These are phyloP conservation scores for Chloranthus sessilifolius DNA, from an alignment of 164 flowering plant species.

Conservation along the genomic window DNA sequence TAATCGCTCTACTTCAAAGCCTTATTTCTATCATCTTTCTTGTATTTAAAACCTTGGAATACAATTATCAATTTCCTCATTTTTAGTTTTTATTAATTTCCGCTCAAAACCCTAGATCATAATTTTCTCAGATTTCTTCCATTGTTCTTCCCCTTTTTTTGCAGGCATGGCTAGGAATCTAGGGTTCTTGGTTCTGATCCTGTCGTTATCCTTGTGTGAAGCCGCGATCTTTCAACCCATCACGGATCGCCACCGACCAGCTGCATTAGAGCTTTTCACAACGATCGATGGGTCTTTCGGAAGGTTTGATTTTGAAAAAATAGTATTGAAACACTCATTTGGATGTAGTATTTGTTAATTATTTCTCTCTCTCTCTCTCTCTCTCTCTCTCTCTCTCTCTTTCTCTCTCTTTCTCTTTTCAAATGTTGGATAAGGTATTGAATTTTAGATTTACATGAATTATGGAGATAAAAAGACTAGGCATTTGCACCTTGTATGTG, in stretches of 20 bases:
- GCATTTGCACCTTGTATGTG: no score
- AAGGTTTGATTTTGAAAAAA: slow-evolving; percentile 52
- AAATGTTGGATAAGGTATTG: neutral
- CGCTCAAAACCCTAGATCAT: no score
- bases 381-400: neutral
- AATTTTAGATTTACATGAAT: no score
- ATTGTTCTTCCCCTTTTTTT: slow-evolving; percentile 4
- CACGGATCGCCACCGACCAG: slow-evolving; percentile 75
- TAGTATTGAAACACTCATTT: no score
- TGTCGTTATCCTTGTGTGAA: slow-evolving; percentile 33
- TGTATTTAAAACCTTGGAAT: no score
- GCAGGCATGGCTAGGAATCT: slow-evolving; percentile 56
- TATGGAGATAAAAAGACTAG: no score
- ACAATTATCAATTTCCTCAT: neutral
- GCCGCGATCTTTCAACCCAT: slow-evolving; percentile 62
- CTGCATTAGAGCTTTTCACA: slow-evolving; percentile 55
- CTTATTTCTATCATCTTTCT: no score
- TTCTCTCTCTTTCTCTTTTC: neutral
- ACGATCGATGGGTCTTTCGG: slow-evolving; percentile 56
- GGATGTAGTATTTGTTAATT: no score
- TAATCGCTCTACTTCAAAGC: no score
- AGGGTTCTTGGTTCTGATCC: slow-evolving; percentile 42
- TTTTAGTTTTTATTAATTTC: no score
- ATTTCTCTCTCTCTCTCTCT: neutral
- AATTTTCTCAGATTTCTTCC: no score